Conservation (phyloP, 345 rosid species). For the Triadica sebifera region DNA sequence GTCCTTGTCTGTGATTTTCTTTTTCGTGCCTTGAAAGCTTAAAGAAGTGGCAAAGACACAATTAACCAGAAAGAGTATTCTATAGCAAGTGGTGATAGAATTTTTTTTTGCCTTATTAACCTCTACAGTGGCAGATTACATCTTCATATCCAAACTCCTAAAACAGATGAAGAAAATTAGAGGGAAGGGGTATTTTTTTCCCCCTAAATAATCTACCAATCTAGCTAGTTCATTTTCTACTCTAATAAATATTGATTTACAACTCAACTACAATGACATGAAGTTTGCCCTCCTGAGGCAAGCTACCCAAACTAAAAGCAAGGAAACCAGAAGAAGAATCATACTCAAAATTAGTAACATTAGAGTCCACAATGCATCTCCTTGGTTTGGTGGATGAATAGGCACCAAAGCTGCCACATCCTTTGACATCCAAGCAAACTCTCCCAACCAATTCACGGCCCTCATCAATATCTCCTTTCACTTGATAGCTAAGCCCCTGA, state of each 20-base stretch:
- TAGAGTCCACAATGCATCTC: conserved; percentile 53
- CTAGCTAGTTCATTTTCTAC: background rate
- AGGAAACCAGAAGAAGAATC: conserved; percentile 50
- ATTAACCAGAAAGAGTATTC: too few species aligned
- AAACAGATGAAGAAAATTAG: background rate
- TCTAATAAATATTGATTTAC: conserved; percentile 11
- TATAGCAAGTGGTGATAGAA: too few species aligned
- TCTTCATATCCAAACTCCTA: background rate
- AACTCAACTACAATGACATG: conserved; percentile 49
- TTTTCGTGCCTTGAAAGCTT: too few species aligned
- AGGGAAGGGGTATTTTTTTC: background rate
- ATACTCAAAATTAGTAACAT: conserved; percentile 47
- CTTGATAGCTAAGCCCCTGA: conserved; percentile 55
- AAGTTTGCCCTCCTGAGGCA: conserved; percentile 49
- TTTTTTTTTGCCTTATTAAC: background rate
- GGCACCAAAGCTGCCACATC: conserved; percentile 77
- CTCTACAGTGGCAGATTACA: background rate
- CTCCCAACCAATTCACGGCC: conserved; percentile 44
- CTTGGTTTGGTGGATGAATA: conserved; percentile 70
- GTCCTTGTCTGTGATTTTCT: too few species aligned
- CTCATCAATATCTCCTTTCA: conserved; percentile 24
- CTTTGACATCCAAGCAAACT: conserved; percentile 57
- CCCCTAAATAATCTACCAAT: background rate
- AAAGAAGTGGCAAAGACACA: too few species aligned
- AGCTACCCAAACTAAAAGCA: conserved; percentile 36